Evolutionary conservation across 768 basidiomycete species (phyloP).

Genomic region (Hygrocybe coccinea): DNA sequence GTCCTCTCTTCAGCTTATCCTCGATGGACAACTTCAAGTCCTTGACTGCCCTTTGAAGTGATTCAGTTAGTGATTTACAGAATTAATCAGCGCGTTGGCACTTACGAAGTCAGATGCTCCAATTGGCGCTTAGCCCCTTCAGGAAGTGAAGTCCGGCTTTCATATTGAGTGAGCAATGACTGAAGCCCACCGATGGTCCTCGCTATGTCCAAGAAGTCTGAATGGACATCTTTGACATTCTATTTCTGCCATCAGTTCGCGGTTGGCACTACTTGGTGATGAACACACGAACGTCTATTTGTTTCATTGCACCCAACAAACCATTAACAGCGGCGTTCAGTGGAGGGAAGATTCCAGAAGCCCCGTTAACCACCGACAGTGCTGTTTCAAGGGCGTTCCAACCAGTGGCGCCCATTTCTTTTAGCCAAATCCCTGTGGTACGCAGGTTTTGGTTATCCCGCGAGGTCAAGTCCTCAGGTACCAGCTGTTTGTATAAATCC

Average conservation of each 20-base stretch:
- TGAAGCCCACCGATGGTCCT: not conserved
- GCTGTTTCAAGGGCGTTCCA: not conserved
- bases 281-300: not conserved
- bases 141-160: not conserved
- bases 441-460: not conserved
- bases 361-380: not conserved
- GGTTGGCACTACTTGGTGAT: not conserved
- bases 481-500: not conserved
- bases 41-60: not conserved
- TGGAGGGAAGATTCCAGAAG: not conserved
- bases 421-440: not conserved
- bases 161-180: not conserved
- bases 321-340: not conserved
- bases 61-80: not conserved
- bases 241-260: not conserved
- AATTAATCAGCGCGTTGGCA: not conserved
- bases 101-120: not conserved
- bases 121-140: not conserved
- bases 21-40: not conserved
- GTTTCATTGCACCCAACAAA: not conserved
- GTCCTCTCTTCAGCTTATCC: not conserved
- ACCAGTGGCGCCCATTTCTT: not conserved
- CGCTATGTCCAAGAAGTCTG: not conserved
- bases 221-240: not conserved
- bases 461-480: not conserved